Evolutionary conservation across 2,329 filamentous ascomycete genomes (phyloP), one percentile per base, ranked within the genome.

Genomic region (Rosellinia necatrix): DNA sequence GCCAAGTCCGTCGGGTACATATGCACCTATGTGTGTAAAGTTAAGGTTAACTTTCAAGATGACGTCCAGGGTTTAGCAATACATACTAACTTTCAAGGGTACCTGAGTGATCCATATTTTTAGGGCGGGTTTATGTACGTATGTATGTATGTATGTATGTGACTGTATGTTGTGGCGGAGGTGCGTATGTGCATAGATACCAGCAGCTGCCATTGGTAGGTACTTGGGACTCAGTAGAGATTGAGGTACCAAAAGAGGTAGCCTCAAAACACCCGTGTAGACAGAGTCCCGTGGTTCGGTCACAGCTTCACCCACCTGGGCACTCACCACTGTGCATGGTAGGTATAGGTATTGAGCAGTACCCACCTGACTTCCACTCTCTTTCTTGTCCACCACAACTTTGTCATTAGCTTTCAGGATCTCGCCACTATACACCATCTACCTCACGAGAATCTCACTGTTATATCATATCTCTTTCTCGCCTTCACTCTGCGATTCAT

Each of bases 271-370:
- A 17, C 22, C 25, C 12, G 25, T 24, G 8, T 25, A 30, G 30
- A n/a, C 22, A 13, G 12, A 17, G 5, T 24, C 22, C n/a, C 43
- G 46, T 51, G 56, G 48, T 51, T 43, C 51, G n/a, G 41, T 55
- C 46, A 42, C 41, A 41, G 49, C 57, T 56, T 56, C 53, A 56
- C 41, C 34, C n/a, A n/a, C n/a, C n/a, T n/a, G n/a, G n/a, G n/a
- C n/a, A n/a, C n/a, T n/a, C n/a, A n/a, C n/a, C n/a, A n/a, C n/a
- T n/a, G n/a, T n/a, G n/a, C n/a, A n/a, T n/a, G n/a, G n/a, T 37
- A 8, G 19, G 8, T 15, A 32, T 54, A 35, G 32, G 49, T 44
- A 55, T 44, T 48, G 27, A 4, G 30, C 43, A 52, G 21, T 17
- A 35, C 47, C 37, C 51, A 56, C 56, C 30, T 56, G 52, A 49